phyloP scores from a whole-genome alignment of 2,329 filamentous ascomycete genomes.

The Fusarium proliferatum region DNA sequence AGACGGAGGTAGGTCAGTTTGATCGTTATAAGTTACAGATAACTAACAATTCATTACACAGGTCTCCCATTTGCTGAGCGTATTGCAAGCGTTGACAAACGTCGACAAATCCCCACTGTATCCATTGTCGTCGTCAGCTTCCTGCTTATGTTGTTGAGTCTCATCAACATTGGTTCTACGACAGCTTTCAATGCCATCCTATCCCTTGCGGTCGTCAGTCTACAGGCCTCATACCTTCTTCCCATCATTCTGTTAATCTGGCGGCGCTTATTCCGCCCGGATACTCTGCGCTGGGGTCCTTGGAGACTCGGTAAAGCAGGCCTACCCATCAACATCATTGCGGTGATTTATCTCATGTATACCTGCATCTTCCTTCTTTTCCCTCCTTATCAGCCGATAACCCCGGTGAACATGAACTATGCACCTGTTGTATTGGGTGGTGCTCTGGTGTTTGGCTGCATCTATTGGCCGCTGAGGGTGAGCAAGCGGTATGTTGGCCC shows the following conservation, averaged over 20 bases:
- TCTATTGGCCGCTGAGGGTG: conserved; percentile 31
- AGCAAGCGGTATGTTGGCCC: conserved; percentile 29
- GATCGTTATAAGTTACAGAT: fast-evolving
- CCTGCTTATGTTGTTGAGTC: conserved; percentile 29
- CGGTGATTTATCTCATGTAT: conserved; percentile 16
- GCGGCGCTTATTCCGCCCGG: conserved; percentile 17
- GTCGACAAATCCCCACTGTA: conserved; percentile 15
- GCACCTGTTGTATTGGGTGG: conserved; percentile 22
- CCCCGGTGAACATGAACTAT: conserved; percentile 35
- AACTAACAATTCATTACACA: background rate
- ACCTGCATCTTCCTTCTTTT: conserved; percentile 30
- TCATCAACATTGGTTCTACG: conserved; percentile 39
- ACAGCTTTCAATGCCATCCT: conserved; percentile 38
- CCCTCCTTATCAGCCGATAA: conserved; percentile 28
- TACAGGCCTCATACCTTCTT: conserved; percentile 30
- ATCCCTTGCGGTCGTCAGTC: conserved; percentile 23
- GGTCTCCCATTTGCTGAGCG: conserved; percentile 28
- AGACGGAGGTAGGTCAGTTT: conserved; percentile 15
- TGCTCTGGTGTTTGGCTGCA: conserved; percentile 21
- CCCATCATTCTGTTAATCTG: conserved; percentile 25
- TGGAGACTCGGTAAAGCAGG: conserved; percentile 27
- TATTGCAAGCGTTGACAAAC: conserved; percentile 19
- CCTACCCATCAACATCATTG: conserved; percentile 16
- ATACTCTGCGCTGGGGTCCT: conserved; percentile 26
- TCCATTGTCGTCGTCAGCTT: conserved; percentile 10